Evolutionary conservation across 352 stramenopile species (phyloP), one percentile per base, ranked within the genome.

Genomic region (Globisporangium parvum): DNA sequence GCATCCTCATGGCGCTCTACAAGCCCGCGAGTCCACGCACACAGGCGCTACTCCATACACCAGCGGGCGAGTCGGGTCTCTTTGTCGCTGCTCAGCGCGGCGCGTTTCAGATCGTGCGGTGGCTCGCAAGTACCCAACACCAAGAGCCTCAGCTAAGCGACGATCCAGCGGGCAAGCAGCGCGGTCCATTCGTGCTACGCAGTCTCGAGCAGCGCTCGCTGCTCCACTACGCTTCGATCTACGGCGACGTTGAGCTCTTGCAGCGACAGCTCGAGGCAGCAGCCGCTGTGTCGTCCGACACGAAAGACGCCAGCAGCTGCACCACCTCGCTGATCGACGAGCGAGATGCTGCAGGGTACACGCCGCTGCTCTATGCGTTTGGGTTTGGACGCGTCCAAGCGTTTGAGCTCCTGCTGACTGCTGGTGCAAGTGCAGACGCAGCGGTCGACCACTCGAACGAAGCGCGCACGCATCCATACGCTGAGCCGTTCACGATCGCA

Each of bases 321-420:
- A 24, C 1, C 41, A 20, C 17, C 9, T 26, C 54, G n/a, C 6
- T 52, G 23, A 20, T 84, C n/a, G 59, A 88, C 63, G 17, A 10
- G 12, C 58, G 35, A 39, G 77, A 88, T 47, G 49, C 40, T 6
- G 55, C 51, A 15, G 77, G 77, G 24, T 88, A 86, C 51, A 77
- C 73, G 8, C 65, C 73, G 0, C 39, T 85, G 28, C 57, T 85
- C 47, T 88, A 86, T 24, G 73, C 77, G 2, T 78, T 81, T 54
- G 75, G 60, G 0, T 85, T 85, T 48, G 73, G 77, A 9, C 61
- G 57, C 55, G 21, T 88, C 1, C 54, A 49, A 14, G 47, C 63
- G 11, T 59, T 77, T 35, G 51, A 72, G 20, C 50, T 64, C 10
- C 53, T 88, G 3, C 52, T 66, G 18, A 28, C 71, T 1, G 46